Evolutionary conservation across 2,329 filamentous ascomycete genomes (phyloP), one percentile per base, ranked within the genome.

Genomic region (Xylariaceae sp.): DNA sequence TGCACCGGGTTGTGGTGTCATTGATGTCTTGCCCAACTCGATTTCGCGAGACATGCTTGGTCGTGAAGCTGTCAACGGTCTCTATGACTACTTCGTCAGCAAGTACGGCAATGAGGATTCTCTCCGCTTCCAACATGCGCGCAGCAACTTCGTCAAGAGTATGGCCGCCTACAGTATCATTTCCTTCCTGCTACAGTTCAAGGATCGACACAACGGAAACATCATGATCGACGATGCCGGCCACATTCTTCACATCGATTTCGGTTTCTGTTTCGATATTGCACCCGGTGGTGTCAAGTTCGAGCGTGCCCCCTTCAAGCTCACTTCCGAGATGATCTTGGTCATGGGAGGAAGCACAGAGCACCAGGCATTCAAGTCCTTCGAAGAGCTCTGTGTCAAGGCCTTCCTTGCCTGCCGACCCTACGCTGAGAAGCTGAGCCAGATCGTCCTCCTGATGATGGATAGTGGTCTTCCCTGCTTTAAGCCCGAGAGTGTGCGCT

Each of bases 141-240:
- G 94, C 63, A 92, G 85, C 77, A 97, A 97, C 75, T 99, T 99
- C 72, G 92, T 99, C 75, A 99, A 99, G 79, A 94, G 89, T 72
- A 97, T 99, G 94, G 94, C 95, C 0, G 95, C 94, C 10, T 99
- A 99, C 78, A 95, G 90, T 15, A 88, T 99, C 69, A 97, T 99
- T 66, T 95, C 91, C 0, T 99, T 96, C 77, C 80, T 99, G 11
- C 79, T 99, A 44, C 95, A 99, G 71, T 97, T 99, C 86, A 99
- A 99, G 75, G 94, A 99, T 73, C 88, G 94, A 2, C 94, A 99
- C 78, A 99, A 99, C 74, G 94, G 94, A 63, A 99, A 99, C 79
- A 99, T 99, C 79, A 99, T 99, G 95, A 87, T 99, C 64, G 93
- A 99, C 73, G 93, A 97, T 70, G 90, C 89, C 0, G 94, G 95